Conservation (phyloP, 768 basidiomycete species). For the Mrakia frigida region DNA sequence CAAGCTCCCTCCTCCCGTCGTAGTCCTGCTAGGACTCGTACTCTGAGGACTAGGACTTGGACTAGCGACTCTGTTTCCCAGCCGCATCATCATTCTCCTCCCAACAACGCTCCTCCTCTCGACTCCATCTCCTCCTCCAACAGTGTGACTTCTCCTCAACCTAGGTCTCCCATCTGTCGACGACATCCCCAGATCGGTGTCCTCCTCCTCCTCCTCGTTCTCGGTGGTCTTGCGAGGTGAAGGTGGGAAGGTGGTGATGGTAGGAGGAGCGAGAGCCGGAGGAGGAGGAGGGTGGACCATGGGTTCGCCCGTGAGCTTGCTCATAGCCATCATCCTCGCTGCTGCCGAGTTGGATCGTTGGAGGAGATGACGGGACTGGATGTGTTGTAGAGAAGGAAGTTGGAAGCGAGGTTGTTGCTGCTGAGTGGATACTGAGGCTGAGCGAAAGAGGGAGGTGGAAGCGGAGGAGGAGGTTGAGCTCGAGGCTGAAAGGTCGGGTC, state of each 20-base stretch:
- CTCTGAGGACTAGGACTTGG: conserved; percentile 27
- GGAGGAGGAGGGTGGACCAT: conserved; percentile 48
- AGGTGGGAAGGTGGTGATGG: conserved; percentile 28
- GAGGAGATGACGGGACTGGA: conserved; percentile 54
- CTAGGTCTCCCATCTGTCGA: conserved; percentile 34
- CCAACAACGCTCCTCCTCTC: conserved; percentile 45
- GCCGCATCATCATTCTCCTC: conserved; percentile 43
- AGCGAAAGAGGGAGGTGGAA: conserved; percentile 11
- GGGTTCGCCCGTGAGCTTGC: conserved; percentile 72
- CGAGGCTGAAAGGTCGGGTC: not conserved
- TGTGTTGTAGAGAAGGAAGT: conserved; percentile 68
- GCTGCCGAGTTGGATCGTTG: conserved; percentile 85
- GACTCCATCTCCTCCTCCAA: conserved; percentile 37
- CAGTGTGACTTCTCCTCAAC: conserved; percentile 42
- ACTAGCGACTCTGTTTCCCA: conserved; percentile 40
- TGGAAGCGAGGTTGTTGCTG: conserved; percentile 21
- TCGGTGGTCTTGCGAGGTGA: conserved; percentile 37
- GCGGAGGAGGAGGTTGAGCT: not conserved
- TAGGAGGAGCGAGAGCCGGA: conserved; percentile 25
- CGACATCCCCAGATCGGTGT: conserved; percentile 5
- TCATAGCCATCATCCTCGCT: conserved; percentile 73
- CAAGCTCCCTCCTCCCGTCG: conserved; percentile 36
- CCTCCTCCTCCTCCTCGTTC: conserved; percentile 37
- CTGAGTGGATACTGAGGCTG: conserved; percentile 7
- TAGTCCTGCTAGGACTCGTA: conserved; percentile 35